These are phyloP conservation scores for Hermanozyma aechmeae DNA, from an alignment of 805 yeast genomes.

Conservation along the genomic window DNA sequence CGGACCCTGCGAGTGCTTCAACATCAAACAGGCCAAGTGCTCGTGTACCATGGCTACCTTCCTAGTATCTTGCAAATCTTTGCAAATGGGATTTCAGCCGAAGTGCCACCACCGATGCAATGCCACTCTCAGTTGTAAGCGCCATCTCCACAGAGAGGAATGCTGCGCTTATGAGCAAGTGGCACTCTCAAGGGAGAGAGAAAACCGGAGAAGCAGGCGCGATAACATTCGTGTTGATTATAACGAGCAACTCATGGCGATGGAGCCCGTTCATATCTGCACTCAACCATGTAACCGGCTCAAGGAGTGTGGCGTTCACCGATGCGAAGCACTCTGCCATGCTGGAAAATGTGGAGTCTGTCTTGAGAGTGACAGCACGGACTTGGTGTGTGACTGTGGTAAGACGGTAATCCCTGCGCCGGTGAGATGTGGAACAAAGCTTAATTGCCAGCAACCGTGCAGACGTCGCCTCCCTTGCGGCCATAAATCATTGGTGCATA, in stretches of 20 bases:
- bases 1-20: slow-evolving; percentile 66
- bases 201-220: slow-evolving; percentile 40
- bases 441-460: slow-evolving; percentile 62
- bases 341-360: slow-evolving; percentile 76
- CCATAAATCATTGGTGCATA: slow-evolving; percentile 59
- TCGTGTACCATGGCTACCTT: slow-evolving; percentile 51
- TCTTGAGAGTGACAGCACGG: slow-evolving; percentile 71
- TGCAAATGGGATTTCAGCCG: slow-evolving; percentile 44
- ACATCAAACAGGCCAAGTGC: slow-evolving; percentile 45
- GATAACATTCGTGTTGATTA: slow-evolving; percentile 29
- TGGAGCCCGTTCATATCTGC: slow-evolving; percentile 73
- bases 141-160: slow-evolving; percentile 59
- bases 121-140: slow-evolving; percentile 67
- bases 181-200: slow-evolving; percentile 50
- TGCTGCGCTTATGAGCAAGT: slow-evolving; percentile 65
- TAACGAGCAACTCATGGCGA: slow-evolving; percentile 43
- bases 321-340: slow-evolving; percentile 66
- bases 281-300: slow-evolving; percentile 52
- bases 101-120: slow-evolving; percentile 64
- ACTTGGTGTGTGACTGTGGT: slow-evolving; percentile 74
- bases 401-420: slow-evolving; percentile 72
- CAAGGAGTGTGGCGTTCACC: slow-evolving; percentile 53
- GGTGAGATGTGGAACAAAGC: slow-evolving; percentile 68
- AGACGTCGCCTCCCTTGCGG: slow-evolving; percentile 54
- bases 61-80: slow-evolving; percentile 54